phyloP scores from a whole-genome alignment of 169 alveolate species.

The Plasmodium sp. region DNA sequence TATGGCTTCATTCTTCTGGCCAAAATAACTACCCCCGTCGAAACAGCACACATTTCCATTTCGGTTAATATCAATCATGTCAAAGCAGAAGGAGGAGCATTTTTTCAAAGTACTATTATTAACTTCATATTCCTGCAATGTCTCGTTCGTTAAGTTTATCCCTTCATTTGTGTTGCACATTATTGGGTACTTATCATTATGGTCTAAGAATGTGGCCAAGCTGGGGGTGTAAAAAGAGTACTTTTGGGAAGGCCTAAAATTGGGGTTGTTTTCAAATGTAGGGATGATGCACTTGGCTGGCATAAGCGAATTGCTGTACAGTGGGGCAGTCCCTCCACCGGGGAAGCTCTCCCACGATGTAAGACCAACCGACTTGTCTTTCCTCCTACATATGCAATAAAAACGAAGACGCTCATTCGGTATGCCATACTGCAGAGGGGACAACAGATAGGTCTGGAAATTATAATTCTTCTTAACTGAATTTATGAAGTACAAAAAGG shows the following conservation, averaged over 20 bases:
- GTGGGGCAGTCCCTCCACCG: not conserved
- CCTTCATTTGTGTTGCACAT: not conserved
- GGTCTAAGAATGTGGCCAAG: conserved; percentile 36
- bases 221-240: conserved; percentile 41
- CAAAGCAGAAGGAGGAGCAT: conserved; percentile 43
- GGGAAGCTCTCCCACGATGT: not conserved
- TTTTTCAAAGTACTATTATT: not conserved
- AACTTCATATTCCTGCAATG: conserved; percentile 13
- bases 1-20: not conserved
- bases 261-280: conserved; percentile 2
- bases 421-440: conserved; percentile 67
- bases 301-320: conserved; percentile 43
- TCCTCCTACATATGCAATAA: conserved; percentile 61
- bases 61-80: conserved; percentile 40
- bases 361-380: not conserved
- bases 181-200: conserved; percentile 15
- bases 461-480: conserved; percentile 44
- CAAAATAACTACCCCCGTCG: not conserved
- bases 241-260: not conserved
- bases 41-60: conserved; percentile 21
- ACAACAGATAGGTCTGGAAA: conserved; percentile 55
- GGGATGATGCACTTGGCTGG: conserved; percentile 13
- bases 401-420: conserved; percentile 73
- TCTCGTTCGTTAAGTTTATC: not conserved
- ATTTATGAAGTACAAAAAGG: conserved; percentile 57